phyloP scores from a whole-genome alignment of 192 early-diverging fungal species.

The Coemansia sp. region DNA sequence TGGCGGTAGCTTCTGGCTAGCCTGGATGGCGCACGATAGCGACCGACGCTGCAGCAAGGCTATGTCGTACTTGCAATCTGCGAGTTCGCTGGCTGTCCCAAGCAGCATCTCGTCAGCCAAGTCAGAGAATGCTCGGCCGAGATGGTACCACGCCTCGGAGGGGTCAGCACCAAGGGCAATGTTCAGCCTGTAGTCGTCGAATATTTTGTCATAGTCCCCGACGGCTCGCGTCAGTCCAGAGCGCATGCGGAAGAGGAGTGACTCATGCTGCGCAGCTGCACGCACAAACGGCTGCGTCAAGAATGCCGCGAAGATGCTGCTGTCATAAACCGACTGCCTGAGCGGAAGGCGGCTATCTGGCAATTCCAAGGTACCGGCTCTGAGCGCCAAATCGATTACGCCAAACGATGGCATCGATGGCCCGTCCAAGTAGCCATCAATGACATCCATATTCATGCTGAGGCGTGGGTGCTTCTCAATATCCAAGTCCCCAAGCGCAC shows the following conservation, averaged over 20 bases:
- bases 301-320: conserved; percentile 9
- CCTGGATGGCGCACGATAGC: conserved; percentile 39
- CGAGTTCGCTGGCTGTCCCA: conserved; percentile 42
- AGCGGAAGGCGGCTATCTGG: background rate
- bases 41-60: conserved; percentile 42
- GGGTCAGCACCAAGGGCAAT: conserved; percentile 34
- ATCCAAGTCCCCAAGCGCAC: conserved; percentile 35
- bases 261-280: conserved; percentile 43
- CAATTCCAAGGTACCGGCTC: conserved; percentile 15
- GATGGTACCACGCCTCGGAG: conserved; percentile 40
- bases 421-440: conserved; percentile 51
- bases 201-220: conserved; percentile 49
- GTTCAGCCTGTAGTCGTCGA: conserved; percentile 53
- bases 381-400: conserved; percentile 17
- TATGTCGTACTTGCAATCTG: conserved; percentile 31
- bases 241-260: conserved; percentile 43
- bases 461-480: conserved; percentile 29
- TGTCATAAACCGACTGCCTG: background rate
- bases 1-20: conserved; percentile 31
- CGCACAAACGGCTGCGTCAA: conserved; percentile 44
- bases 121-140: conserved; percentile 46
- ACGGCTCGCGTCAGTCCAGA: conserved; percentile 41
- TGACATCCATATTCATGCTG: conserved; percentile 41
- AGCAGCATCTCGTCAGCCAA: conserved; percentile 49
- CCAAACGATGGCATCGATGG: conserved; percentile 47